phyloP scores from a whole-genome alignment of 2,329 filamentous ascomycete species.

The Xylariaceae sp. region DNA sequence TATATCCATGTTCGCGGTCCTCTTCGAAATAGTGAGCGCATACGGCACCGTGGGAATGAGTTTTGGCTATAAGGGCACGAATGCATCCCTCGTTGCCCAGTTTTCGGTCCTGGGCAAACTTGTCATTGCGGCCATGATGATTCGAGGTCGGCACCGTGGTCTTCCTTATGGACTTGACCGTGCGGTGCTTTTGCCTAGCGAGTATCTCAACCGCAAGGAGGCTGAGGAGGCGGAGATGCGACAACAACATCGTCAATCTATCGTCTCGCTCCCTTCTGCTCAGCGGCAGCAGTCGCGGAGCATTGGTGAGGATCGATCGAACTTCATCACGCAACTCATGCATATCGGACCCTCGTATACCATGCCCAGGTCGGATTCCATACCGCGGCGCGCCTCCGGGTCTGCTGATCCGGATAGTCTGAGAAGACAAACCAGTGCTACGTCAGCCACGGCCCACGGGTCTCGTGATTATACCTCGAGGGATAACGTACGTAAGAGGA shows the following conservation, averaged over 20 bases:
- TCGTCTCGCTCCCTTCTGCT: slow-evolving; percentile 27
- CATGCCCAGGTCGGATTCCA: slow-evolving; percentile 22
- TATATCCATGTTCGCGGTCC: slow-evolving; percentile 62
- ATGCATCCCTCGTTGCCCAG: slow-evolving; percentile 76
- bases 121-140: slow-evolving; percentile 63
- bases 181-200: slow-evolving; percentile 55
- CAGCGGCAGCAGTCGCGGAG: slow-evolving; percentile 20
- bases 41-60: slow-evolving; percentile 93
- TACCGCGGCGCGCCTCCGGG: slow-evolving; percentile 12
- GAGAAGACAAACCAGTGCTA: slow-evolving; percentile 20
- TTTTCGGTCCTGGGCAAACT: slow-evolving; percentile 71
- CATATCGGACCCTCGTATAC: slow-evolving; percentile 30
- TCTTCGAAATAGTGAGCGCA: slow-evolving; percentile 85
- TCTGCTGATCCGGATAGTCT: slow-evolving; percentile 22
- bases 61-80: slow-evolving; percentile 69
- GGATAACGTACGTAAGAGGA: slow-evolving; percentile 15
- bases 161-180: slow-evolving; percentile 61
- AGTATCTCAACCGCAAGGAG: slow-evolving; percentile 50
- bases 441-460: slow-evolving; percentile 17
- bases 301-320: slow-evolving; percentile 27
- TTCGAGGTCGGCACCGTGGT: slow-evolving; percentile 63
- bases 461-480: slow-evolving; percentile 15
- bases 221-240: slow-evolving; percentile 41
- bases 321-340: slow-evolving; percentile 27
- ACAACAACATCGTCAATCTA: slow-evolving; percentile 35